phyloP scores from a whole-genome alignment of 768 basidiomycete species.

The Pleurotus platypus region DNA sequence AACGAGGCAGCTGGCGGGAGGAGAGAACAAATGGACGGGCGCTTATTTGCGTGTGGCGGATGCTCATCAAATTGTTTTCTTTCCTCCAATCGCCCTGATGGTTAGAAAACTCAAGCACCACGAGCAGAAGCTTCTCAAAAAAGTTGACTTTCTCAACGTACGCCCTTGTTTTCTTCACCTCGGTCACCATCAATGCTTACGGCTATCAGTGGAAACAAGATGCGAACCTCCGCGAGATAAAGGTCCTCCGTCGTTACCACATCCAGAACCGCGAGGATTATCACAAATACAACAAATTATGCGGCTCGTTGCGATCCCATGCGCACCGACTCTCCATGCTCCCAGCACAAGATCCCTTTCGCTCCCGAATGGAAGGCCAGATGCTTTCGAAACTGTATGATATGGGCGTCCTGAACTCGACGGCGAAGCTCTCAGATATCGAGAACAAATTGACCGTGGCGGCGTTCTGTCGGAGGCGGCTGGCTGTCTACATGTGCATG shows the following conservation, averaged over 20 bases:
- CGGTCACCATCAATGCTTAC: slow-evolving; percentile 9
- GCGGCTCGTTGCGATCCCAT: slow-evolving; percentile 79
- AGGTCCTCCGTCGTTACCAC: slow-evolving; percentile 93
- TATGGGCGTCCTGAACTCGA: slow-evolving; percentile 85
- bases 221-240: slow-evolving; percentile 84
- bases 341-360: slow-evolving; percentile 86
- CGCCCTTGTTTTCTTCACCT: slow-evolving; percentile 17
- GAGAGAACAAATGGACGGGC: not conserved
- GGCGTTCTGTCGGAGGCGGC: slow-evolving; percentile 86
- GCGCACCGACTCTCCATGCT: slow-evolving; percentile 86
- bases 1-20: not conserved
- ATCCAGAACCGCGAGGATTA: slow-evolving; percentile 94
- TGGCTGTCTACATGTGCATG: slow-evolving; percentile 91
- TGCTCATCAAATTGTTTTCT: no score
- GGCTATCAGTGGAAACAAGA: slow-evolving; percentile 91
- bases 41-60: not conserved
- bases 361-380: slow-evolving; percentile 78
- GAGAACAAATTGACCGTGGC: slow-evolving; percentile 97
- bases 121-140: slow-evolving; percentile 91
- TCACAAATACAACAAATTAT: slow-evolving; percentile 97
- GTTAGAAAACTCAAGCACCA: slow-evolving; percentile 96
- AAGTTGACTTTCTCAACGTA: slow-evolving; percentile 95
- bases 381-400: slow-evolving; percentile 95
- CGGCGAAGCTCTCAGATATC: slow-evolving; percentile 89
- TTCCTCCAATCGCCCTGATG: slow-evolving; percentile 34